These are phyloP conservation scores for Pseudocercospora cruenta DNA, from an alignment of 2,329 filamentous ascomycete species.

Conservation along the genomic window DNA sequence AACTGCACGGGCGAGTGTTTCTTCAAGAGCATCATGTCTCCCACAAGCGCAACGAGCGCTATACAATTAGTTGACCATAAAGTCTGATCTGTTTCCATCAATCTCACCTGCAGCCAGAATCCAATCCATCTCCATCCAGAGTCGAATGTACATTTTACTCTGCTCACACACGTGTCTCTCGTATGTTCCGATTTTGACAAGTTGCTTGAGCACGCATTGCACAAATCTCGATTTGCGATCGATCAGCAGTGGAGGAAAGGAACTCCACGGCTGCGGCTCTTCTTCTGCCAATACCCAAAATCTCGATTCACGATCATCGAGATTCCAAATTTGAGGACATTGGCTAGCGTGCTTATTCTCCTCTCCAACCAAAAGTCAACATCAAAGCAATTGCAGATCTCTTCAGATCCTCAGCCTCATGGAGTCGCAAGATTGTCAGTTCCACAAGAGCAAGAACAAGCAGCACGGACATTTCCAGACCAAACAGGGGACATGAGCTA, in stretches of 20 bases:
- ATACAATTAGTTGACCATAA: no score
- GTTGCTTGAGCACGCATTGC: no score
- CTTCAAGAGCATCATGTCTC: no score
- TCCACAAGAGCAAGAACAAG: not conserved
- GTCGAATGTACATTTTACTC: no score
- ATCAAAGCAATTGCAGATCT: not conserved
- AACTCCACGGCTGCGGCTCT: not conserved
- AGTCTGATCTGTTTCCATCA: no score
- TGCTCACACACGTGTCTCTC: no score
- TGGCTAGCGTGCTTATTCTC: not conserved
- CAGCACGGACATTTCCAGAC: slow-evolving; percentile 4
- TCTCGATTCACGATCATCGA: not conserved
- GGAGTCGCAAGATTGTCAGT: not conserved
- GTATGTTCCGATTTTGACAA: no score
- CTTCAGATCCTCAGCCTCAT: not conserved
- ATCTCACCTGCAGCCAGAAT: no score
- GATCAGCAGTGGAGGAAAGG: not conserved
- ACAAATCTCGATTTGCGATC: no score
- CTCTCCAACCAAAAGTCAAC: not conserved
- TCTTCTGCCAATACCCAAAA: not conserved
- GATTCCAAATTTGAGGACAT: not conserved
- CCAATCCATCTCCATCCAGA: no score
- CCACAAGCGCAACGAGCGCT: no score
- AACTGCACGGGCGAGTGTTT: no score
- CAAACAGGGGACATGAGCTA: slow-evolving; percentile 1